Evolutionary conservation across 2,329 filamentous ascomycete genomes (phyloP).

Genomic region (Scedosporium dehoogii): DNA sequence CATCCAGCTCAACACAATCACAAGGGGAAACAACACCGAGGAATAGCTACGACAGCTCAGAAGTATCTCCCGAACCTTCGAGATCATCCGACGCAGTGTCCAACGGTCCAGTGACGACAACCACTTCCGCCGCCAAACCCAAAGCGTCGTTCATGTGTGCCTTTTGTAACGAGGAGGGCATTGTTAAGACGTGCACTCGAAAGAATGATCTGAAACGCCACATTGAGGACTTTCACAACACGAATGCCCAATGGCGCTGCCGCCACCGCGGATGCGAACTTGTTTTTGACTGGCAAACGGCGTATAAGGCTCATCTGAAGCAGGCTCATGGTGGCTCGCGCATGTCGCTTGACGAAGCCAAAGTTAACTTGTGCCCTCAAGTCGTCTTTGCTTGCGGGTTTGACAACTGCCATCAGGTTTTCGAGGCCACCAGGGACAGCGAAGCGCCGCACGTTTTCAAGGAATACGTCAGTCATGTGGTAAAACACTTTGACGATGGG

Average conservation of each 20-base stretch:
- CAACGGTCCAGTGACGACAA: not conserved
- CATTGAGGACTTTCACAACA: constrained; percentile 37
- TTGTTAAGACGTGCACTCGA: constrained; percentile 32
- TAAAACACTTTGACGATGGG: constrained; percentile 36
- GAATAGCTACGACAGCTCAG: constrained; percentile 14
- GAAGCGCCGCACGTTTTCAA: constrained; percentile 29
- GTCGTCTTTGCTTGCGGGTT: constrained; percentile 40
- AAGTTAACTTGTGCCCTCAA: constrained; percentile 32
- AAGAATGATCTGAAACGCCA: constrained; percentile 40
- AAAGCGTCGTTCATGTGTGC: constrained; percentile 27
- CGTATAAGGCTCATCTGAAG: constrained; percentile 37
- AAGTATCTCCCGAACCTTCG: constrained; percentile 7
- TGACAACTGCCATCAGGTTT: constrained; percentile 31
- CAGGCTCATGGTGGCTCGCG: constrained; percentile 30
- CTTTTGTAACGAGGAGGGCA: constrained; percentile 31
- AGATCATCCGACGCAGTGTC: not conserved
- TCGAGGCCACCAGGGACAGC: constrained; percentile 29
- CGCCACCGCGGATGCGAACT: constrained; percentile 31
- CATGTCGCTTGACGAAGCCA: constrained; percentile 30
- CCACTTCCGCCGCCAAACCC: constrained; percentile 19
- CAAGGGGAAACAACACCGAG: constrained; percentile 14
- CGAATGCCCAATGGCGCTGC: constrained; percentile 35
- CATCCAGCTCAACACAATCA: constrained; percentile 8
- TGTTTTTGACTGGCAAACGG: constrained; percentile 37
- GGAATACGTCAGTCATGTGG: constrained; percentile 35